A percentile compares a stretch with the other conserved stretches of the same genome.
These are phyloP conservation scores for Umbelopsis sp. DNA, from an alignment of 192 early-diverging fungal species.

Conservation along the genomic window DNA sequence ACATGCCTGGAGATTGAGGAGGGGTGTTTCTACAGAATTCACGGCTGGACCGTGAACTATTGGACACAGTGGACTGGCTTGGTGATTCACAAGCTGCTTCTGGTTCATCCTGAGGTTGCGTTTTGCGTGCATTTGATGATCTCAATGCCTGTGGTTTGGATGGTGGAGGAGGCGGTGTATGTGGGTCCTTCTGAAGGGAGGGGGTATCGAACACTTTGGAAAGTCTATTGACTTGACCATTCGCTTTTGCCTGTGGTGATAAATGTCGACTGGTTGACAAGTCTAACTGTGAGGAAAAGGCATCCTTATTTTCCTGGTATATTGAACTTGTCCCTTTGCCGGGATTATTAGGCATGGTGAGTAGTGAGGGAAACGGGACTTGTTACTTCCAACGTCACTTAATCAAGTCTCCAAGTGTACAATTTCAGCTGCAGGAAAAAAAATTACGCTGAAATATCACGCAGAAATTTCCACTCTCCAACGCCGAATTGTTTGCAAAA, in stretches of 20 bases:
- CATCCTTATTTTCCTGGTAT: slow-evolving; percentile 22
- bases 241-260: neutral
- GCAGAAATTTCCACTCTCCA: too few species aligned
- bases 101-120: neutral
- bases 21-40: too few species aligned
- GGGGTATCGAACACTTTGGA: slow-evolving; percentile 30
- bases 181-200: neutral
- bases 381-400: slow-evolving; percentile 5
- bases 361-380: slow-evolving; percentile 2
- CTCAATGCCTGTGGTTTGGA: slow-evolving; percentile 27
- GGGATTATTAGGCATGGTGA: slow-evolving; percentile 18
- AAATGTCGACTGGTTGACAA: slow-evolving; percentile 10
- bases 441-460: too few species aligned
- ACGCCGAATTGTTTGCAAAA: too few species aligned
- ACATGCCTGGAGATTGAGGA: slow-evolving; percentile 16
- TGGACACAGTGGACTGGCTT: too few species aligned
- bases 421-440: too few species aligned
- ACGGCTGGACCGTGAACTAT: too few species aligned
- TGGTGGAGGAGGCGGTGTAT: slow-evolving; percentile 21
- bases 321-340: slow-evolving; percentile 25
- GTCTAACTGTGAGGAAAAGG: slow-evolving; percentile 11
- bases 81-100: neutral
- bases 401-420: too few species aligned
- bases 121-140: neutral
- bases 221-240: slow-evolving; percentile 28